Evolutionary conservation across 1,284 basidiomycete genomes (phyloP).

Genomic region (Cryptococcus sp.): DNA sequence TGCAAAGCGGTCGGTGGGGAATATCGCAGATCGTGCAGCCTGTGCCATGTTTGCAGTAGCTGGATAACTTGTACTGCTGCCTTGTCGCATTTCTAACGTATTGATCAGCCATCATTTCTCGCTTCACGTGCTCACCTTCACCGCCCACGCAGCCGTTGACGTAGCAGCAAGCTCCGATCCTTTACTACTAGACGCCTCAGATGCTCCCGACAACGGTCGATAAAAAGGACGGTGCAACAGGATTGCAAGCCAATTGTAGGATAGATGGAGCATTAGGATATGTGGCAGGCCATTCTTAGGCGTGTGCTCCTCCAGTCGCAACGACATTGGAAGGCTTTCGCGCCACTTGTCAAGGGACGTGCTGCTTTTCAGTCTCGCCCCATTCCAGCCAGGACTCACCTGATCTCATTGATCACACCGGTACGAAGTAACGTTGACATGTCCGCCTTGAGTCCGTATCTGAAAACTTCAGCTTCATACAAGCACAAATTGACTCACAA

Average conservation of each 20-base stretch:
- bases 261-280: constrained; percentile 64
- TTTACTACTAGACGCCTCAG: constrained; percentile 54
- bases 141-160: constrained; percentile 40
- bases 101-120: background rate
- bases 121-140: constrained; percentile 20
- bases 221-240: constrained; percentile 69
- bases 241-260: constrained; percentile 66
- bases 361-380: constrained; percentile 44
- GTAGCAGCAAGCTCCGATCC: constrained; percentile 52
- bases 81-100: constrained; percentile 59
- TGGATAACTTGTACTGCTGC: constrained; percentile 67
- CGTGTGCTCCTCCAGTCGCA: constrained; percentile 57
- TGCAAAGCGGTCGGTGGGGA: constrained; percentile 66
- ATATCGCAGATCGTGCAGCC: constrained; percentile 63
- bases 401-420: constrained; percentile 30
- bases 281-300: constrained; percentile 60
- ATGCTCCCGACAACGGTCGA: constrained; percentile 54
- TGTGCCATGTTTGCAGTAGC: constrained; percentile 61
- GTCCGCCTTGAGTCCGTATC: constrained; percentile 32
- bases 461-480: constrained; percentile 2
- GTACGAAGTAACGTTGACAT: constrained; percentile 20
- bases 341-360: constrained; percentile 66
- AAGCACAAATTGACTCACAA: constrained; percentile 56
- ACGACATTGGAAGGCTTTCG: constrained; percentile 58
- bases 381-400: constrained; percentile 14